Conservation (phyloP, 2,329 filamentous ascomycete species). For the Lasiodiplodia citricola region DNA sequence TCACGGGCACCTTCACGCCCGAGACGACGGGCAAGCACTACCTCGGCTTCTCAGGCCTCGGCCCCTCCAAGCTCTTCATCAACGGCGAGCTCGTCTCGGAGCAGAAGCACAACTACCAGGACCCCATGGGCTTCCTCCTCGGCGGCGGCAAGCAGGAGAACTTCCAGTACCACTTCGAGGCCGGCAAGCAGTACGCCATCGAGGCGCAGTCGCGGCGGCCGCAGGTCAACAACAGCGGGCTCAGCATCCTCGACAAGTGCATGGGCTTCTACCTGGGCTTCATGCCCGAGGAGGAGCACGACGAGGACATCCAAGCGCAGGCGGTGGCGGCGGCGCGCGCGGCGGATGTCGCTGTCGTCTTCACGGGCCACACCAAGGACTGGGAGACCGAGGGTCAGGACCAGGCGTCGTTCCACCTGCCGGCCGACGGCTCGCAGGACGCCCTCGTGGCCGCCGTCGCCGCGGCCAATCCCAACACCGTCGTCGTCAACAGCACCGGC, state of each 20-base stretch:
- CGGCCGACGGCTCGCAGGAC: conserved; percentile 62
- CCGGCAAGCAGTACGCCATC: conserved; percentile 66
- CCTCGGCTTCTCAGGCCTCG: conserved; percentile 71
- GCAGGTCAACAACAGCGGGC: conserved; percentile 68
- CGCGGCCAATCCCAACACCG: conserved; percentile 69
- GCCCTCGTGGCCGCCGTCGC: conserved; percentile 68
- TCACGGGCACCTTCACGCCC: conserved; percentile 49
- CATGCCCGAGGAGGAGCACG: conserved; percentile 63
- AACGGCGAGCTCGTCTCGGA: conserved; percentile 66
- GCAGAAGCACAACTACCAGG: conserved; percentile 61
- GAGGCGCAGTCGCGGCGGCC: conserved; percentile 65
- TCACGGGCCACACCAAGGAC: conserved; percentile 76
- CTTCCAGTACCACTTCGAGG: conserved; percentile 70
- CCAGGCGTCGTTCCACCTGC: conserved; percentile 65
- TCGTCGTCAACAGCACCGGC: conserved; percentile 76
- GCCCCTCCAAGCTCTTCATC: conserved; percentile 66
- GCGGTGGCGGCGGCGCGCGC: conserved; percentile 71
- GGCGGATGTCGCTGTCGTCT: conserved; percentile 78
- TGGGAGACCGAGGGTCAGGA: conserved; percentile 77
- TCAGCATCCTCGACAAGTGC: conserved; percentile 65
- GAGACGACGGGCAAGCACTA: conserved; percentile 66
- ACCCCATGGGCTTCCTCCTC: conserved; percentile 59
- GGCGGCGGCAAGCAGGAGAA: conserved; percentile 15
- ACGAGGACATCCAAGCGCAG: conserved; percentile 59
- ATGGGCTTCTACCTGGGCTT: conserved; percentile 75